Evolutionary conservation across 73 alveolate genomes (phyloP).

Genomic region (Stentor roeselii): DNA sequence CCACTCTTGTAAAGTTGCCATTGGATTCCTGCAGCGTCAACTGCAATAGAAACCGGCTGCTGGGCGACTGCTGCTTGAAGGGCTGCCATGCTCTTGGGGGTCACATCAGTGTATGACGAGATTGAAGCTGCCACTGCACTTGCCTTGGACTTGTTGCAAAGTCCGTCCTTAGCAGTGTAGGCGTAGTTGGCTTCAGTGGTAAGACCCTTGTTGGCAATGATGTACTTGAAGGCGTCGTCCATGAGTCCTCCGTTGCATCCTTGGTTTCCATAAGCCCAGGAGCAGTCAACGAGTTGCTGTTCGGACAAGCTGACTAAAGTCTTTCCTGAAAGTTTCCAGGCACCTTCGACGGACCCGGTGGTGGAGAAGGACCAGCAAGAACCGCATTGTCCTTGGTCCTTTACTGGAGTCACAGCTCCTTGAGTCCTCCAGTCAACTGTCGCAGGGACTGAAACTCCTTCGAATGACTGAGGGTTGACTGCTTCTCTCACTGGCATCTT

Average conservation of each 20-base stretch:
- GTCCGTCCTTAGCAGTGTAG: conserved; percentile 53
- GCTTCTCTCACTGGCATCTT: too few species aligned
- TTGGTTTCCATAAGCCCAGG: conserved; percentile 4
- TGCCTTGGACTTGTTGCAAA: conserved; percentile 6
- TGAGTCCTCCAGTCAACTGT: conserved; percentile 68
- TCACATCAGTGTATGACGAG: background rate
- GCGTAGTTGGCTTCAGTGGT: conserved; percentile 75
- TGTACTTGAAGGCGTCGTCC: conserved; percentile 28
- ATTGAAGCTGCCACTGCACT: background rate
- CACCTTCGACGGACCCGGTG: conserved; percentile 50
- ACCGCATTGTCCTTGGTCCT: conserved; percentile 81
- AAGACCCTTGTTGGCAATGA: conserved; percentile 33
- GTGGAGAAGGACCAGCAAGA: conserved; percentile 90
- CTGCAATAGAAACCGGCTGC: conserved; percentile 71
- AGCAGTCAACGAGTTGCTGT: conserved; percentile 68
- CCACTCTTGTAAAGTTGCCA: conserved; percentile 67
- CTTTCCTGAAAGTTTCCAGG: conserved; percentile 14
- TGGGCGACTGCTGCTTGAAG: conserved; percentile 46
- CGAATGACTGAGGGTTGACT: background rate
- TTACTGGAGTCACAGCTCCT: conserved; percentile 61
- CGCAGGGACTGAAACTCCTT: conserved; percentile 25
- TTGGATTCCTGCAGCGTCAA: conserved; percentile 55
- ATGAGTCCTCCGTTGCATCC: conserved; percentile 67
- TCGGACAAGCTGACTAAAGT: conserved; percentile 40
- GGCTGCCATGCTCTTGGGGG: conserved; percentile 36